phyloP scores from a whole-genome alignment of 768 basidiomycete genomes.

The Kwoniella sp. region DNA sequence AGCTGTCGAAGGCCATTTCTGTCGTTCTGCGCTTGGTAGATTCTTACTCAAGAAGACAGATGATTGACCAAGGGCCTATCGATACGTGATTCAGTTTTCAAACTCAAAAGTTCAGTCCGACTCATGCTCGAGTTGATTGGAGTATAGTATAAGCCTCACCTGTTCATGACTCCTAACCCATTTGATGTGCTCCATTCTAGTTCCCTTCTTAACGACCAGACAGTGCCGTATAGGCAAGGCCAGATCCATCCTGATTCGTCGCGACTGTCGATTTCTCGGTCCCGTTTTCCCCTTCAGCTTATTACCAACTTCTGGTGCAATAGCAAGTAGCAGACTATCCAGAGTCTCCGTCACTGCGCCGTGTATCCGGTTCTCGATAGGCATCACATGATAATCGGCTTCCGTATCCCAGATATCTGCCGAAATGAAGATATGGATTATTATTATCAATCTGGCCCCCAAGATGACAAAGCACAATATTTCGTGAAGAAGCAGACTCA shows the following conservation, averaged over 20 bases:
- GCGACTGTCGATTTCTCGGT: too few species aligned
- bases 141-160: too few species aligned
- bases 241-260: conserved; percentile 35
- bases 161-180: conserved; percentile 55
- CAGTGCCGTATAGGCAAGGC: conserved; percentile 45
- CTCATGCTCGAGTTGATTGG: too few species aligned
- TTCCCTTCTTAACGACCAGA: conserved; percentile 40
- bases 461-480: not conserved
- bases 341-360: conserved; percentile 52
- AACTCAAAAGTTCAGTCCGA: too few species aligned
- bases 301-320: not conserved
- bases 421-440: not conserved
- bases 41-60: conserved; percentile 35
- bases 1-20: conserved; percentile 47
- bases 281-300: conserved; percentile 6
- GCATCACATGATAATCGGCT: conserved; percentile 44
- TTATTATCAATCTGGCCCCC: conserved; percentile 1
- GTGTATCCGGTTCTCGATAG: conserved; percentile 52
- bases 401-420: conserved; percentile 14
- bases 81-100: not conserved
- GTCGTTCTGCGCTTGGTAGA: conserved; percentile 33
- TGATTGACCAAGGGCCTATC: conserved; percentile 54
- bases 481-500: conserved; percentile 2
- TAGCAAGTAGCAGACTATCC: conserved; percentile 31
- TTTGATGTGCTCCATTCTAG: conserved; percentile 38